phyloP scores from a whole-genome alignment of 2,329 filamentous ascomycete species.

The Grosmannia huntii region DNA sequence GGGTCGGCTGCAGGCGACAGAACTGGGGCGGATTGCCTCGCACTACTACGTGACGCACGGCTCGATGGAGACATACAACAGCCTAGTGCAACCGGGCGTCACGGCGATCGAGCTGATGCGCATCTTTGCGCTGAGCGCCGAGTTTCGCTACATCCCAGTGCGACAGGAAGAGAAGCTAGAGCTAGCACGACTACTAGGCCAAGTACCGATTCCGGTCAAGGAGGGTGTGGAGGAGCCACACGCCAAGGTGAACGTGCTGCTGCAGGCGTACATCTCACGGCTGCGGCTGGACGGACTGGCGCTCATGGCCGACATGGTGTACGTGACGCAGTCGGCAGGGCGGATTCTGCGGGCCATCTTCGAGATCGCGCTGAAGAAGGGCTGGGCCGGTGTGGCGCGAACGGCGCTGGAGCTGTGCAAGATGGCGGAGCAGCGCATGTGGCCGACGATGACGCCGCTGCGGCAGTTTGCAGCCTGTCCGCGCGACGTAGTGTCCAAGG shows the following conservation, averaged over 20 bases:
- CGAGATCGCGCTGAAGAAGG: conserved; percentile 94
- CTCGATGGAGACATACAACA: conserved; percentile 96
- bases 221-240: conserved; percentile 95
- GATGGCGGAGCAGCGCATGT: conserved; percentile 99
- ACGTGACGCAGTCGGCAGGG: conserved; percentile 94
- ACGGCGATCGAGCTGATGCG: conserved; percentile 93
- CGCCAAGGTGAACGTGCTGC: conserved; percentile 93
- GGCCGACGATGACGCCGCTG: conserved; percentile 95
- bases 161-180: conserved; percentile 96
- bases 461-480: conserved; percentile 78
- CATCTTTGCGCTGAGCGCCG: conserved; percentile 87
- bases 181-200: conserved; percentile 75
- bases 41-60: conserved; percentile 97
- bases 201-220: conserved; percentile 92
- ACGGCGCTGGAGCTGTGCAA: conserved; percentile 91
- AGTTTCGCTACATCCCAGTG: conserved; percentile 98
- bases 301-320: conserved; percentile 96
- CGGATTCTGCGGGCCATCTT: conserved; percentile 93
- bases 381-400: conserved; percentile 88
- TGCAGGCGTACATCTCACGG: conserved; percentile 93
- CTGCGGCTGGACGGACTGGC: conserved; percentile 89
- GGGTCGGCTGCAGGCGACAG: conserved; percentile 78
- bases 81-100: conserved; percentile 84
- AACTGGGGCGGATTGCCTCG: conserved; percentile 88
- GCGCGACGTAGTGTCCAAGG: conserved; percentile 77